phyloP scores from a whole-genome alignment of 1,139 yeast genomes.

The Hyphopichia khmerensis region DNA sequence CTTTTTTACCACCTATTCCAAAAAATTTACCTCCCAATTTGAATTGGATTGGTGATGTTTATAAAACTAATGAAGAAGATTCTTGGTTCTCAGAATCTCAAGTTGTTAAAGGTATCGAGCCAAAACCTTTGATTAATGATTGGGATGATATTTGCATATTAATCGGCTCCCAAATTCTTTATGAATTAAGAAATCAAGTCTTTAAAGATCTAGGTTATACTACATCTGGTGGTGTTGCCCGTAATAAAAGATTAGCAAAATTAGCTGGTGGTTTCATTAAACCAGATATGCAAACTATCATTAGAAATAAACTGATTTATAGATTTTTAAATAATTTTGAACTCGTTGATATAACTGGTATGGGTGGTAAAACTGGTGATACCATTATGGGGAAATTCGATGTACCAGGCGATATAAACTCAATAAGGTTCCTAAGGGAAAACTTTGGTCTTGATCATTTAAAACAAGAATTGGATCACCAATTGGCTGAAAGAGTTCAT shows the following conservation, averaged over 20 bases:
- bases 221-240: constrained; percentile 85
- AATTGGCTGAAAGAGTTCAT: constrained; percentile 50
- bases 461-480: constrained; percentile 34
- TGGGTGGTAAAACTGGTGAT: constrained; percentile 89
- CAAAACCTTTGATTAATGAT: constrained; percentile 37
- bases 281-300: constrained; percentile 83
- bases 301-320: constrained; percentile 49
- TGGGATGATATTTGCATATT: constrained; percentile 84
- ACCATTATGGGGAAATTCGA: constrained; percentile 46
- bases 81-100: constrained; percentile 12
- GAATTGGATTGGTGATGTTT: constrained; percentile 31
- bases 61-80: constrained; percentile 14
- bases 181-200: constrained; percentile 53
- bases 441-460: constrained; percentile 38
- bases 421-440: constrained; percentile 50
- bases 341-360: constrained; percentile 76
- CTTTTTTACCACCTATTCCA: constrained; percentile 54
- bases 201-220: constrained; percentile 66
- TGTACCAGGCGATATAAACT: constrained; percentile 37
- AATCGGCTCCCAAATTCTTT: constrained; percentile 62
- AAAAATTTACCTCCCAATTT: constrained; percentile 31
- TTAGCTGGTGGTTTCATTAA: constrained; percentile 84
- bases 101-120: constrained; percentile 3
- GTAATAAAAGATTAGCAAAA: constrained; percentile 77
- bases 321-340: constrained; percentile 61